Evolutionary conservation across 352 stramenopile species (phyloP).

Genomic region (Phytophthora melonis): DNA sequence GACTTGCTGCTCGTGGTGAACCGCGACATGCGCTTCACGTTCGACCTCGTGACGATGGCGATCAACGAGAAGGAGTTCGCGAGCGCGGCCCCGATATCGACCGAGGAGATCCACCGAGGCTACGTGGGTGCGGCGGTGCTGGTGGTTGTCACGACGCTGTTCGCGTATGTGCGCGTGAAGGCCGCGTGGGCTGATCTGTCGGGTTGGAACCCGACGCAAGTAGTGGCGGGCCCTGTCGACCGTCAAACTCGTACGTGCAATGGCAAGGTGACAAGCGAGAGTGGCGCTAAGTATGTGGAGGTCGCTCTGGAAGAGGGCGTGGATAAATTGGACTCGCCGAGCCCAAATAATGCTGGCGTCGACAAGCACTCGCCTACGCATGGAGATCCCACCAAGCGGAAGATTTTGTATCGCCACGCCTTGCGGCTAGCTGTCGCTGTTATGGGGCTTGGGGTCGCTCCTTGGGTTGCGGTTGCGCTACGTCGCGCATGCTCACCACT

Average conservation of each 20-base stretch:
- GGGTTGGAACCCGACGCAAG: conserved; percentile 23
- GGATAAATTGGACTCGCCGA: too few species aligned
- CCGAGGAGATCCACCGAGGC: conserved; percentile 28
- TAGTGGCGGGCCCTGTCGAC: not conserved
- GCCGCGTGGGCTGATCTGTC: conserved; percentile 14
- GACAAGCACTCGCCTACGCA: too few species aligned
- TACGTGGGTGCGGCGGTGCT: conserved; percentile 17
- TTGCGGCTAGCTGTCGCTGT: too few species aligned
- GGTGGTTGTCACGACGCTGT: conserved; percentile 18
- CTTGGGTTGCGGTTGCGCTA: too few species aligned
- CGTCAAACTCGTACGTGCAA: too few species aligned
- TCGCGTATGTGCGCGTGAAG: conserved; percentile 14
- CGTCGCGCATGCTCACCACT: too few species aligned
- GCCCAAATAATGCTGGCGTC: too few species aligned
- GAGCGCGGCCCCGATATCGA: conserved; percentile 37
- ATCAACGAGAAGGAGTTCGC: conserved; percentile 42
- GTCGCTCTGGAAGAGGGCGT: not conserved
- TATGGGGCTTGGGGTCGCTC: too few species aligned
- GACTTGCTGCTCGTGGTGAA: conserved; percentile 49
- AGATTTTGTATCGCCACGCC: too few species aligned
- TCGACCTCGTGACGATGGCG: conserved; percentile 29
- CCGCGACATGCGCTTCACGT: conserved; percentile 51
- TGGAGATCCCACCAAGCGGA: too few species aligned
- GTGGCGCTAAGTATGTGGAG: conserved; percentile 15
- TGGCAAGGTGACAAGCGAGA: not conserved